Conservation (phyloP, 1,139 yeast genomes). For the Geotrichum bryndzae region DNA sequence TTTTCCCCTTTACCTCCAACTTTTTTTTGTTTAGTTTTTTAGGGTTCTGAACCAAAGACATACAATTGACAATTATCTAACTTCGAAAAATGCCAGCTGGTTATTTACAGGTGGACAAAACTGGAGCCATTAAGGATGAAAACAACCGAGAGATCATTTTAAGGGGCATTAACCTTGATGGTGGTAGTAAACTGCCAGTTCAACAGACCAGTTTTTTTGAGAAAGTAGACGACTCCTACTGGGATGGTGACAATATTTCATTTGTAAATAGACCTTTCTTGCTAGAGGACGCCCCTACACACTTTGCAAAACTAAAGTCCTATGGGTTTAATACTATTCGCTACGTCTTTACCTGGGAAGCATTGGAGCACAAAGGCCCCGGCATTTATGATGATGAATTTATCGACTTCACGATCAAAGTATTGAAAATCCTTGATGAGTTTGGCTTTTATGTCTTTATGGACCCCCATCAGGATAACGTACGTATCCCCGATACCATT, state of each 20-base stretch:
- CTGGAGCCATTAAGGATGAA: slow-evolving; percentile 55
- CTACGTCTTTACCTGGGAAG: slow-evolving; percentile 85
- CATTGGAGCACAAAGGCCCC: slow-evolving; percentile 85
- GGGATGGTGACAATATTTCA: slow-evolving; percentile 65
- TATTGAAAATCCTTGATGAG: slow-evolving; percentile 51
- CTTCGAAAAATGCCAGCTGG: slow-evolving; percentile 6
- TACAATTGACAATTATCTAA: background rate
- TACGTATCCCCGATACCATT: background rate
- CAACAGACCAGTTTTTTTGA: slow-evolving; percentile 38
- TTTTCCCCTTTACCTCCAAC: background rate
- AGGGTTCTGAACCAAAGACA: background rate
- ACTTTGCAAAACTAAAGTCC: slow-evolving; percentile 61
- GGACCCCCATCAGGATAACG: slow-evolving; percentile 88
- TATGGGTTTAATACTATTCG: slow-evolving; percentile 81
- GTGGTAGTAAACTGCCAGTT: slow-evolving; percentile 61
- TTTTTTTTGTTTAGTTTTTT: background rate
- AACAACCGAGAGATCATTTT: slow-evolving; percentile 53
- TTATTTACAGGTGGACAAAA: slow-evolving; percentile 25
- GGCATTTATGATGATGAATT: slow-evolving; percentile 74
- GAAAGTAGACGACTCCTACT: slow-evolving; percentile 43
- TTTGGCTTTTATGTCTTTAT: slow-evolving; percentile 73
- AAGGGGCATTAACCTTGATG: slow-evolving; percentile 74
- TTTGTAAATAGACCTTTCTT: slow-evolving; percentile 82
- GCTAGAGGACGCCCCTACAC: slow-evolving; percentile 61
- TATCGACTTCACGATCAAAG: slow-evolving; percentile 60